phyloP scores from a whole-genome alignment of 2,329 filamentous ascomycete genomes.

The Hymenoscyphus repandus region DNA sequence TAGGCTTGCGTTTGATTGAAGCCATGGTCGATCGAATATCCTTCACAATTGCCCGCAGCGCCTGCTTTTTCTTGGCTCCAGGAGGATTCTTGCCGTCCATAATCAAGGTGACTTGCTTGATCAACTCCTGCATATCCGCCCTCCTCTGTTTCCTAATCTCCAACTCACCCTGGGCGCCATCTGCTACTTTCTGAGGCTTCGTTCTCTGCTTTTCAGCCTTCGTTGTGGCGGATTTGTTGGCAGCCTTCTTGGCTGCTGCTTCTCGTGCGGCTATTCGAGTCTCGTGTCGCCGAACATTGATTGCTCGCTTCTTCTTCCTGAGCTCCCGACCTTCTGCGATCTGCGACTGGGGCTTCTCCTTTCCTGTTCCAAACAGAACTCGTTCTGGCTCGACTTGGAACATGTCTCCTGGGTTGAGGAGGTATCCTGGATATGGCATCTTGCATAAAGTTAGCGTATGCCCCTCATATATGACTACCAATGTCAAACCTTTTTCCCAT shows the following conservation, averaged over 20 bases:
- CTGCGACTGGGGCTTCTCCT: conserved; percentile 49
- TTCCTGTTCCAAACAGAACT: conserved; percentile 83
- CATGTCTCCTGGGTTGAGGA: conserved; percentile 95
- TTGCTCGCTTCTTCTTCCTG: conserved; percentile 6
- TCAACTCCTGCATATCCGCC: conserved; percentile 28
- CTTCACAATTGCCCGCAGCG: conserved; percentile 66
- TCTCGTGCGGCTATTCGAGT: conserved; percentile 18
- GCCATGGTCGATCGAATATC: conserved; percentile 34
- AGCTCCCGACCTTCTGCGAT: conserved; percentile 19
- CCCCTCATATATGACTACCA: not conserved
- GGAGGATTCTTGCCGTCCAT: conserved; percentile 48
- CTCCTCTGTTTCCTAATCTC: conserved; percentile 28
- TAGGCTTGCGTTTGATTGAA: conserved; percentile 35
- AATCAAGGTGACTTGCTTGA: conserved; percentile 43
- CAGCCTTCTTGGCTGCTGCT: conserved; percentile 16
- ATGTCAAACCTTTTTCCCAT: conserved; percentile 77
- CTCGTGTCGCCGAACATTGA: conserved; percentile 16
- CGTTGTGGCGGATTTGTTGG: conserved; percentile 16
- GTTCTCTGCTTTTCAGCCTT: conserved; percentile 22
- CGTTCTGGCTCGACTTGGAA: conserved; percentile 90
- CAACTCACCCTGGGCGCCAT: conserved; percentile 21
- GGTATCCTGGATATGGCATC: conserved; percentile 91
- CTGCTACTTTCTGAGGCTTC: conserved; percentile 5
- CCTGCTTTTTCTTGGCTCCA: conserved; percentile 67
- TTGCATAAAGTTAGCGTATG: conserved; percentile 35